Evolutionary conservation across 768 basidiomycete genomes (phyloP).

Genomic region (Psilocybe subaeruginosa): DNA sequence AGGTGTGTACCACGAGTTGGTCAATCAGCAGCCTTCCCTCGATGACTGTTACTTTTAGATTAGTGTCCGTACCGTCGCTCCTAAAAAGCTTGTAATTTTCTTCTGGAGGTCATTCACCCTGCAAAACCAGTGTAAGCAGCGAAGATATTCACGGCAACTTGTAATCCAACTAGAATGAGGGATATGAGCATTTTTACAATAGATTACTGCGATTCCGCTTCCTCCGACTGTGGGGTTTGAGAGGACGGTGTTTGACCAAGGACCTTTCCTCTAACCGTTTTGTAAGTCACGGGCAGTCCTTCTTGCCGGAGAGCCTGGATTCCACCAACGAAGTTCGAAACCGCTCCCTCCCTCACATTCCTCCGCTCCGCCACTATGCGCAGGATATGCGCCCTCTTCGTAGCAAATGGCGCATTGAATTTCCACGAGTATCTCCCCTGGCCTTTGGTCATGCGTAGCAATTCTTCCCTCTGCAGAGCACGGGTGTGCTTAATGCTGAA

Average conservation of each 20-base stretch:
- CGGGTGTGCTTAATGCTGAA: conserved; percentile 51
- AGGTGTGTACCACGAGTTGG: no score
- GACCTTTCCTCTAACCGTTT: conserved; percentile 20
- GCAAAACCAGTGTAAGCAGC: no score
- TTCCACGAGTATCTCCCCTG: conserved; percentile 44
- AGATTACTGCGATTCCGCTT: background rate
- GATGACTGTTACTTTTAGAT: no score
- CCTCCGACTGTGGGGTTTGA: background rate
- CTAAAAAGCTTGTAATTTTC: no score
- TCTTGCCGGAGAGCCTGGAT: conserved; percentile 38
- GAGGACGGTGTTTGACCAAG: background rate
- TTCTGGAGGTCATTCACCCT: no score
- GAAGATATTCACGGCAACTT: no score
- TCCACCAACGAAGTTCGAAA: conserved; percentile 35
- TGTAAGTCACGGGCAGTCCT: conserved; percentile 28
- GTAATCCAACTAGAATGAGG: no score
- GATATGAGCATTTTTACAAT: background rate
- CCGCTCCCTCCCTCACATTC: conserved; percentile 40
- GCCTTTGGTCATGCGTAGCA: conserved; percentile 40
- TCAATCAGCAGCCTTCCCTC: no score
- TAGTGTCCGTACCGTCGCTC: no score
- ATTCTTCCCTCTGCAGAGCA: conserved; percentile 37
- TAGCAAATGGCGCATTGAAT: conserved; percentile 42
- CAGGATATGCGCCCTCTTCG: conserved; percentile 49
- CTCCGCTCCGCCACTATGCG: conserved; percentile 45